Base-by-base conservation (phyloP, 441 rosid genomes). In the Corymbia calophylla region DNA sequence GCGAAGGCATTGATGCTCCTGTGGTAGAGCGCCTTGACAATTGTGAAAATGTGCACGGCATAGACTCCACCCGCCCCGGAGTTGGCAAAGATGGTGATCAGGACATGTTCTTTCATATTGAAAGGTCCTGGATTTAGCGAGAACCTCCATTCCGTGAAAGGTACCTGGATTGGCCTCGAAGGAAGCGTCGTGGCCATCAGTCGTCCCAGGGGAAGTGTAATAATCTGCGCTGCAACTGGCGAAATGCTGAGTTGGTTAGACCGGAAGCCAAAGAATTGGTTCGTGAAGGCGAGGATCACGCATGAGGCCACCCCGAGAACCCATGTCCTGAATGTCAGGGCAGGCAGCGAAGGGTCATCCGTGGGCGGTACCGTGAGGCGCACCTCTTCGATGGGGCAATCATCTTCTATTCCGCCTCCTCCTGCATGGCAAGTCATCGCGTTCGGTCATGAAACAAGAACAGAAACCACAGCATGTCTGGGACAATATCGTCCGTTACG, bases 371-470 rank as follows among this genome's bases (percentile, higher is more conserved):
- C 92, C 5, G 92, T 91, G 25, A 93, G 91, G 84, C 92, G 88
- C 54, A 91, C 92, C 87, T 93, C 70, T 87, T 93, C 93, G 51
- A 93, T 92, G 14, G 94, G 94, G 64, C 48, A 35, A n/a, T 92
- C 93, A 39, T 91, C 88, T 51, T 88, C 91, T 56, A 56, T 56
- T 53, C 17, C 17, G 11, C 10, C 39, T n/a, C 12, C 39, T n/a
- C 73, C 39, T 66, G 39, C 39, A 31, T n/a, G 73, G 39, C 31
- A 31, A 66, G 39, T 66, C 4, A 16, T 31, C 29, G 39, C 21
- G 0, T 66, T 66, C 12, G 3, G 11, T 66, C 3, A 66, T 5
- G 17, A 66, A 66, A 66, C 11, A 39, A 31, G 11, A 66, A 16
- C 21, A 66, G 31, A 66, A 31, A 66, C 21, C 21, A 66, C 10